Conservation (phyloP, 257 asterid species). For the Echites panduratus region DNA sequence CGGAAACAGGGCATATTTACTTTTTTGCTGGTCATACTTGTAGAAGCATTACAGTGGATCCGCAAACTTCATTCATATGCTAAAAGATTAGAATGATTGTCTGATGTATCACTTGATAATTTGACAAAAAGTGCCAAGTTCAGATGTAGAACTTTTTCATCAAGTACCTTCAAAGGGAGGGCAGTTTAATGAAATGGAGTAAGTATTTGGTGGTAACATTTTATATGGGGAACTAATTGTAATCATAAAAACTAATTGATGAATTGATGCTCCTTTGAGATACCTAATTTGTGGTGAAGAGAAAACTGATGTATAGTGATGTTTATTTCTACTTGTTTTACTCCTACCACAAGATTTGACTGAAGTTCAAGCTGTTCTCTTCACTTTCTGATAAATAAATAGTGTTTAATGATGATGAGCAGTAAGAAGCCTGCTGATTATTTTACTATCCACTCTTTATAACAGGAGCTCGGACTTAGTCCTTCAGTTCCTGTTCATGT, state of each 20-base stretch:
- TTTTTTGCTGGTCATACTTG: not conserved
- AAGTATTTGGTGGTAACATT: not conserved
- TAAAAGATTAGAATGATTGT: not conserved
- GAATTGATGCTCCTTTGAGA: not conserved
- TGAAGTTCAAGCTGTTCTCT: not conserved
- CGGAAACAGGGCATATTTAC: not conserved
- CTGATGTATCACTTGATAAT: not conserved
- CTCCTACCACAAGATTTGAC: not conserved
- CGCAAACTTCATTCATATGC: not conserved
- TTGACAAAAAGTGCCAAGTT: not conserved
- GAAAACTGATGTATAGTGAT: not conserved
- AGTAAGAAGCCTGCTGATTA: not conserved
- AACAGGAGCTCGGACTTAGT: slow-evolving; percentile 81
- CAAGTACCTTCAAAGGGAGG: not conserved
- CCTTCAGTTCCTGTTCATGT: slow-evolving; percentile 90
- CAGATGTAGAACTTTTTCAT: not conserved
- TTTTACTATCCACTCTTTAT: not conserved
- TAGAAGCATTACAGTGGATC: not conserved
- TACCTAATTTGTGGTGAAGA: not conserved
- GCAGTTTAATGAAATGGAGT: not conserved
- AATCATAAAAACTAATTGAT: no score
- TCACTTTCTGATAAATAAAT: not conserved
- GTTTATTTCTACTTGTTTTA: not conserved
- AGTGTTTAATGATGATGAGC: not conserved
- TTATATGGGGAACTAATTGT: not conserved